Base-by-base conservation (phyloP, 148 eudicot species). In the Vaccinium vitisidaea region DNA sequence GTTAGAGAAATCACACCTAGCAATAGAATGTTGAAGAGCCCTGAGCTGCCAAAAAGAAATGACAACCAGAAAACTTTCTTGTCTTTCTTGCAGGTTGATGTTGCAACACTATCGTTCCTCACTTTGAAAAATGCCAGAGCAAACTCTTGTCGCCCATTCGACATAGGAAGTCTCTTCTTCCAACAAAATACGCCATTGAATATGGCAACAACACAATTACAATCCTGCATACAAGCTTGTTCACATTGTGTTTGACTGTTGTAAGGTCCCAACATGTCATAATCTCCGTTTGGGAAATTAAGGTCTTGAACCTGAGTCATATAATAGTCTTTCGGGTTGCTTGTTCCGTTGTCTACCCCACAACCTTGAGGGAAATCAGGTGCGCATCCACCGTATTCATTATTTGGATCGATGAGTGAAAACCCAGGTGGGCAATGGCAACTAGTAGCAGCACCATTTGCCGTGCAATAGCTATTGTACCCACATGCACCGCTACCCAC, bases 181-280 rank as follows among this genome's bases (percentile, higher is more conserved):
- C 32, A 73, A 75, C 84, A 74, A 4, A 30, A 74, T 19, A 3
- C 9, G 0, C 50, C 54, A 8, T 27, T 43, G 46, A 43, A 43
- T 43, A 43, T 43, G 46, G 46, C 46, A 43, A 43, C 46, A 43
- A 43, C 46, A 56, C 84, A 82, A 16, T 8, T 30, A 54, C 84
- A 82, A 32, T 82, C 84, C 1, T 49, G 49, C 25, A 82, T n/a
- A 73, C 84, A 82, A 70, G 84, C 15, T 27, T 46, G 58, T 50
- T 70, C 23, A 50, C 84, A 82, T 13, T 71, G 65, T 27, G n/a
- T 58, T 30, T 73, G 39, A 39, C 53, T 27, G 12, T 71, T 15
- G 12, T 82, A 54, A 70, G 76, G 63, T 5, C 50, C 13, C 50
- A 52, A 71, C 25, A 6, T 43, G 5, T 54, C 75, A 32, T 82